Evolutionary conservation across 2,329 filamentous ascomycete genomes (phyloP), one percentile per base, ranked within the genome.

Genomic region (Aspergillus oerlinghausenensis): DNA sequence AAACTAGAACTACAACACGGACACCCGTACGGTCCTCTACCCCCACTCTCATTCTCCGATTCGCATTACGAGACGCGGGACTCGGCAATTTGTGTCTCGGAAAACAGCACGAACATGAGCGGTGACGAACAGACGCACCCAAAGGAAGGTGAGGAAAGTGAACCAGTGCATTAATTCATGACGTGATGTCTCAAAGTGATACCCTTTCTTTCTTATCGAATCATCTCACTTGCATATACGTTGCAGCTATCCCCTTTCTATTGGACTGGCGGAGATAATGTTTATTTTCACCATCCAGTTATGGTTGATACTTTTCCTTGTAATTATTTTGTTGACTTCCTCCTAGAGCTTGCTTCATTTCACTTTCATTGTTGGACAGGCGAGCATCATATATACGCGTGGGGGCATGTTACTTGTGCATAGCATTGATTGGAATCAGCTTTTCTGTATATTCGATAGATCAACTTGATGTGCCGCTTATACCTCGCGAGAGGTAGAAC

Each of bases 1-100:
- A 72, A 68, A 42, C 63, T 77, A 10, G 75, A 78, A 62, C 57
- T 64, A 43, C 60, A 71, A 25, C 67, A 72, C 49, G 71, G 70
- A 8, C 61, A 69, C 47, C 61, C 63, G 10, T 76, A 76, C 58
- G 73, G 72, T 3, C 71, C 75, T 0, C 60, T 79, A 21, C 75
- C 76, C 8, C 67, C 67, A 11, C 56, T 76, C 6, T 66, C 70
- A 4, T 76, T 77, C 49, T 61, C 49, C n/a, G 59, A 61, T 35
- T 47, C 62, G 10, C 59, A 61, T 21, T 59, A 63, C 28, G 68
- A 70, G 17, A 68, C 64, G 40, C 63, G 67, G 17, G 65, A 67
- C 51, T 65, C 70, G 52, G 67, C 71, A 45, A 71, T 69, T 40
- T 67, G 61, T 50, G 65, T 67, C 10, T 32, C 61, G 10, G 67